Evolutionary conservation across 1,139 yeast genomes (phyloP), one percentile per base, ranked within the genome.

Genomic region (Pichia sp.): DNA sequence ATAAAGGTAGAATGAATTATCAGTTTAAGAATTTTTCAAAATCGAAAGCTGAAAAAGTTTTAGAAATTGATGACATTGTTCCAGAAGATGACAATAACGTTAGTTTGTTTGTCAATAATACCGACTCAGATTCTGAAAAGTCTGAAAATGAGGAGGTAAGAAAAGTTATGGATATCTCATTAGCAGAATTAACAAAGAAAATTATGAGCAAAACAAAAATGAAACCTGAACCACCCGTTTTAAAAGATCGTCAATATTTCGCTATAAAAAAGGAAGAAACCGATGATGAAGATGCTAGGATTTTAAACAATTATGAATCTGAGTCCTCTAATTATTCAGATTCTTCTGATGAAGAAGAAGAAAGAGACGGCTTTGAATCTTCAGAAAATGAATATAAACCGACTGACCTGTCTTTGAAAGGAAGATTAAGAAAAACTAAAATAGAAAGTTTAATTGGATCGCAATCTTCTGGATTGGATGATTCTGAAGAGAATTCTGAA

Each of bases 1-100:
- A 55, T 28, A 39, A 38, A 12, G 46, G 51, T 11, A 48, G 61
- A 50, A 49, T 56, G 51, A 50, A 55, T 22, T 57, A 55, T 33
- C 43, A 40, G 20, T 57, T 57, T 30, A 42, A 40, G 10, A 35
- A 38, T 9, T 37, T 45, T n/a, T 31, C 29, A 10, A 40, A 32
- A n/a, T 11, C 39, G 8, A 28, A 31, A 20, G 16, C 27, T 6
- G 11, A 16, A 28, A 33, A 31, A 29, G 29, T 35, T 20, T 30
- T 22, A 3, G 27, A 31, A 6, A 3, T n/a, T 9, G 38, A 34
- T 11, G 42, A 29, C 3, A 28, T 23, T n/a, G 29, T 16, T 10
- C 33, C 11, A 9, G 33, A 31, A 10, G 12, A 8, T 16, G 28
- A 27, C 7, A 26, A 26, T 26, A 26, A 26, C 9, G 9, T 26